Evolutionary conservation across 148 eudicot species (phyloP).

Genomic region (Rhododendron vialii): DNA sequence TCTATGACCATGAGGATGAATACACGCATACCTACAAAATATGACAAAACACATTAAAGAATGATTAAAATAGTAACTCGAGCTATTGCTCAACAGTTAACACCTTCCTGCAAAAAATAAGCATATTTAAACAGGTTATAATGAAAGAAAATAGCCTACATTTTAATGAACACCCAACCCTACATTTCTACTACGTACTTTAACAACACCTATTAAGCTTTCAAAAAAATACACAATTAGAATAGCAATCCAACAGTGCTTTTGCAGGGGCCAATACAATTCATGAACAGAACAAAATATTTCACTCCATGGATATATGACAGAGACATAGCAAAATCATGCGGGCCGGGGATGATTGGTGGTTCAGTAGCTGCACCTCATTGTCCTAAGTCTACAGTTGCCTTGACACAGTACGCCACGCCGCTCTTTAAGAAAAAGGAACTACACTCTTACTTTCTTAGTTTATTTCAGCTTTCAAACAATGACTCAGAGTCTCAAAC

Average conservation of each 20-base stretch:
- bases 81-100: background rate
- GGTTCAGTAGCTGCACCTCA: background rate
- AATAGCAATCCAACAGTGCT: background rate
- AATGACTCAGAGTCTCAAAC: background rate
- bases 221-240: background rate
- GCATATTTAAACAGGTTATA: background rate
- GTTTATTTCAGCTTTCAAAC: background rate
- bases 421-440: background rate
- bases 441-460: background rate
- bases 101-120: background rate
- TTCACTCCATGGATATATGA: background rate
- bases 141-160: background rate
- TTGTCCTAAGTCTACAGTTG: background rate
- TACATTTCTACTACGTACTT: background rate
- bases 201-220: background rate
- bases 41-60: background rate
- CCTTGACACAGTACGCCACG: background rate
- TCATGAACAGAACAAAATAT: background rate
- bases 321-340: background rate
- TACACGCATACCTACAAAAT: slow-evolving; percentile 66
- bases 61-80: background rate
- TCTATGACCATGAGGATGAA: slow-evolving; percentile 51
- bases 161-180: background rate
- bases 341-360: background rate
- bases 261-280: background rate